Evolutionary conservation across 1,284 basidiomycete genomes (phyloP), one percentile per base, ranked within the genome.

Genomic region (Phenoliferia sp.): DNA sequence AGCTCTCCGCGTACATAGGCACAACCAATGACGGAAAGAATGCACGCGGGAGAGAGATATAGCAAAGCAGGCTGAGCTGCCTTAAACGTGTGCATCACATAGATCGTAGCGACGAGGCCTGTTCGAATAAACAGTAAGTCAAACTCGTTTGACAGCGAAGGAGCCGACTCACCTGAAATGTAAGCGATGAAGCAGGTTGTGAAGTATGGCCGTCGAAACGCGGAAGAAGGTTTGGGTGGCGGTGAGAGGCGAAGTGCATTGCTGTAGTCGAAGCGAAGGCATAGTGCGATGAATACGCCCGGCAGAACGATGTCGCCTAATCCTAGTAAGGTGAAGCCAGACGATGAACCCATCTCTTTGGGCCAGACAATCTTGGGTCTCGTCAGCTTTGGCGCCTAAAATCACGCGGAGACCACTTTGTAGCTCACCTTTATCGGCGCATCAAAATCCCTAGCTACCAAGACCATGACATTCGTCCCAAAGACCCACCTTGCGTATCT

Each of bases 51-150:
- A 48, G 77, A 80, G 72, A 99, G 84, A 79, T 98, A 99, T 44
- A 99, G 82, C 67, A 99, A 80, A 2, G 95, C 95, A 3, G 95
- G 95, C 76, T 99, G 95, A 0, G 92, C 93, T 19, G 84, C 85
- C 59, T 84, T 82, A 76, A 88, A 89, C 55, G 82, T 77, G 78
- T 95, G 90, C 94, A 98, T 94, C 22, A 95, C 90, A 0, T 78
- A 78, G 86, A 98, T 93, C 3, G 95, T 96, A 15, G 83, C 85
- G 7, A 81, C 79, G 31, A 97, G 84, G n/a, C 63, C 67, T 66
- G 56, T n/a, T n/a, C n/a, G 22, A 15, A 2, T 9, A 29, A 3
- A 4, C 1, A 9, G 22, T 32, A 28, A 61, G 31, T 17, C 50
- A 3, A 44, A n/a, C 33, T 12, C 3, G 12, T 5, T 3, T 35